Base-by-base conservation (phyloP, 176 grass and related monocot species). In the Triticum monococcum region DNA sequence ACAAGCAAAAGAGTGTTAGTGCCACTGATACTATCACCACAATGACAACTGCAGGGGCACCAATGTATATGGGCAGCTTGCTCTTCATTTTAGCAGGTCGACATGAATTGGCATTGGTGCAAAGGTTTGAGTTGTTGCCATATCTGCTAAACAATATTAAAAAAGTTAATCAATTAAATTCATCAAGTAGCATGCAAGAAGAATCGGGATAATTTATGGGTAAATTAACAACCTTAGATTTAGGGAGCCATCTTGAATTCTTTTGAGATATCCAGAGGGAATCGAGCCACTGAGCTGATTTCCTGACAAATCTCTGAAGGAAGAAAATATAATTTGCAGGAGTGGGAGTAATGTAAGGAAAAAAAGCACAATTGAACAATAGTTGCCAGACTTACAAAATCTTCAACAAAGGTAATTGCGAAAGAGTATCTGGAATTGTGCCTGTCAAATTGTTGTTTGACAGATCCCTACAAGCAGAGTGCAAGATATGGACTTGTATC, bases 371-470 rank as follows among this genome's bases (percentile, higher is more conserved):
- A 60, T 59, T 33, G 41, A 10, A n/a, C 5, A 54, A n/a, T 54
- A 68, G 52, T 41, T 3, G 10, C 20, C 46, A 31, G n/a, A 79
- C 93, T 89, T 90, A 95, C 93, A 92, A 22, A 26, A 89, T 9
- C 28, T 76, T 62, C 40, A 95, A 81, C 12, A 79, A 76, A 45
- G 86, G 3, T 41, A 91, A 78, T 13, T 79, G 45, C 63, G 88
- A 87, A 22, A 95, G 83, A 37, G 20, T 11, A 50, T 92, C 86
- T 64, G 91, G 93, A 83, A 95, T 87, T 68, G 66, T 18, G 9
- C 90, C 88, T 22, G 61, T 85, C 87, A 95, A 89, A 24, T 91
- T 90, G 37, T 95, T 95, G 82, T 95, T 17, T 22, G 93, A 95
- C 38, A 95, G 78, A 74, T 95, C 80, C 71, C 91, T 95, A 70